Percentiles rank a stretch among this genome's conserved stretches.
Evolutionary conservation across 208 protist genomes (phyloP).

Genomic region (Trypanosoma platydactyli): DNA sequence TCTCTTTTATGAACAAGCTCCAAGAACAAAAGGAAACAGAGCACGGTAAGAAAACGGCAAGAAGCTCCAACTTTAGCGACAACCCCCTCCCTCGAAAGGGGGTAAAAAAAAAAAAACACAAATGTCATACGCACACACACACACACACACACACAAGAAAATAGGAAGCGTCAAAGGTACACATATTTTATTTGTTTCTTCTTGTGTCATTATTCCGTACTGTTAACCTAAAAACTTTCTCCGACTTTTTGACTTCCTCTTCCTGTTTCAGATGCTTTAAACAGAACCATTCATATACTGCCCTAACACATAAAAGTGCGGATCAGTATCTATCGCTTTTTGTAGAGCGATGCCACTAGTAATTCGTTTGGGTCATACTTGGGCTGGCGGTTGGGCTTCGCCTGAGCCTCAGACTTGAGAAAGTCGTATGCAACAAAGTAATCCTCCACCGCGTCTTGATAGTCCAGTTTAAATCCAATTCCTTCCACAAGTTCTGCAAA

Average conservation of each 20-base stretch:
- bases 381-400: conserved; percentile 42
- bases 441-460: conserved; percentile 81
- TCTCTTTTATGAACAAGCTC: not conserved
- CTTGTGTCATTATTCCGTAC: not conserved
- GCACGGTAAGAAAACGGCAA: not conserved
- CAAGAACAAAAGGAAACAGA: not conserved
- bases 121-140: not conserved
- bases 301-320: not conserved
- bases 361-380: conserved; percentile 61
- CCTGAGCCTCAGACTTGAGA: conserved; percentile 66
- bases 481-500: conserved; percentile 85
- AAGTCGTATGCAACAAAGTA: conserved; percentile 94
- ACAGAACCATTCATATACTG: not conserved
- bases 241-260: conserved; percentile 3
- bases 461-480: conserved; percentile 85
- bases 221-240: not conserved
- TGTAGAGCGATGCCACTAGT: conserved; percentile 94
- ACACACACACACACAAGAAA: not conserved
- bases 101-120: not conserved
- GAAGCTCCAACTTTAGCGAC: too few relatives aligned
- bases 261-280: conserved; percentile 2
- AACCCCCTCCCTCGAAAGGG: too few relatives aligned
- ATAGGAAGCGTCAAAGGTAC: too few relatives aligned
- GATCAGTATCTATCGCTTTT: conserved; percentile 78
- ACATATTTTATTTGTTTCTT: too few relatives aligned